Evolutionary conservation across 2,329 filamentous ascomycete species (phyloP).

Genomic region (Colletotrichum sp.): DNA sequence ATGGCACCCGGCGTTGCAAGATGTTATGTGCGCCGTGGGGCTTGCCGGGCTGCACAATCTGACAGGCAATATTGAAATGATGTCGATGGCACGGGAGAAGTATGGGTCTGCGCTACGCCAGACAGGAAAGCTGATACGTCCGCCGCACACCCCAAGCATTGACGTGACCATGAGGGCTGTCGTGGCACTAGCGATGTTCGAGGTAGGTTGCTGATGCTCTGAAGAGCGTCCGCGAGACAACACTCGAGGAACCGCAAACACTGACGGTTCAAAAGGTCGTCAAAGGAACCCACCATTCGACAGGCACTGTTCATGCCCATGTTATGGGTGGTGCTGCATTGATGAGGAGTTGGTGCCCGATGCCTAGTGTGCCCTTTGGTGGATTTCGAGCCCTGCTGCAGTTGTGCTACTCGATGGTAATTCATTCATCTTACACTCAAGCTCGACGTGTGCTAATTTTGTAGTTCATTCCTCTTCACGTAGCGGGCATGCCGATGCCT

Average conservation of each 20-base stretch:
- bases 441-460: constrained; percentile 1
- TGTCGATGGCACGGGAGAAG: constrained; percentile 51
- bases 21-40: constrained; percentile 61
- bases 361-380: constrained; percentile 39
- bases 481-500: constrained; percentile 43
- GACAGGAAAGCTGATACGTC: constrained; percentile 44
- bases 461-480: constrained; percentile 50
- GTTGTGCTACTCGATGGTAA: constrained; percentile 60
- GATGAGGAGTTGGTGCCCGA: constrained; percentile 50
- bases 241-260: neutral
- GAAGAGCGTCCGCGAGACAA: neutral
- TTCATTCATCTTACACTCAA: constrained; percentile 1
- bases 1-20: constrained; percentile 42
- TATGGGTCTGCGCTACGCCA: constrained; percentile 58
- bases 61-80: constrained; percentile 48
- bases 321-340: constrained; percentile 64
- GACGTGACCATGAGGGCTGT: constrained; percentile 55
- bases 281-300: constrained; percentile 49
- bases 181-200: constrained; percentile 64
- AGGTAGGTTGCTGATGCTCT: constrained; percentile 44
- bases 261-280: constrained; percentile 41
- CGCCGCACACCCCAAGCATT: constrained; percentile 35
- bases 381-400: constrained; percentile 59
- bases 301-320: constrained; percentile 59
- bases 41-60: constrained; percentile 62